A percentile compares a stretch with the other conserved stretches of the same genome.
Conservation (phyloP, 2,329 filamentous ascomycete species). For the Colletotrichum sp. region DNA sequence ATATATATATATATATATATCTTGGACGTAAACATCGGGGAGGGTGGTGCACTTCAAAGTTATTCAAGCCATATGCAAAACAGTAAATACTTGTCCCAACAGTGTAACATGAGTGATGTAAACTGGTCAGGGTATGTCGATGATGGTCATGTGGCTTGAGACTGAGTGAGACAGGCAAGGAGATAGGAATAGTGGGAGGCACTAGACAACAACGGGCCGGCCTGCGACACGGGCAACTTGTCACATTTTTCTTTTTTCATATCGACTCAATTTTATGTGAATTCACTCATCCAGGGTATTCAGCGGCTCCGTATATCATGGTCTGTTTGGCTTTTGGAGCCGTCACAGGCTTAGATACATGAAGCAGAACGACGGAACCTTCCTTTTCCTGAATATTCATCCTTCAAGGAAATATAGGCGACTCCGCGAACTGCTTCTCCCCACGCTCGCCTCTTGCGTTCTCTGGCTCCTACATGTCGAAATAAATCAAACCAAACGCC, state of each 20-base stretch:
- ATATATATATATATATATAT: conserved; percentile 7
- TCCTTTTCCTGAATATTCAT: background rate
- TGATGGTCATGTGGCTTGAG: background rate
- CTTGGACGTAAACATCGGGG: conserved; percentile 12
- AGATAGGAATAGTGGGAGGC: background rate
- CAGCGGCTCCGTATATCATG: background rate
- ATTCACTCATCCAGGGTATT: conserved; percentile 18
- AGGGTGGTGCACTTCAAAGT: conserved; percentile 10
- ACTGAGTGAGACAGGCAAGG: background rate
- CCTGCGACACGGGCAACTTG: background rate
- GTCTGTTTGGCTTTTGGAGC: background rate
- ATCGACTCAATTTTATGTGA: background rate
- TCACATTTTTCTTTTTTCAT: background rate
- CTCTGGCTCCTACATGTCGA: background rate
- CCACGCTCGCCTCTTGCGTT: background rate
- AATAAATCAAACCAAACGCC: conserved; percentile 14
- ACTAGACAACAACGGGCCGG: background rate
- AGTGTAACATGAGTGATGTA: background rate
- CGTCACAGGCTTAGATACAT: background rate
- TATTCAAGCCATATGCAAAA: conserved; percentile 7
- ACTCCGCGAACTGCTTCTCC: background rate
- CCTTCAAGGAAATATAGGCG: background rate
- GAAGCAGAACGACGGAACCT: background rate
- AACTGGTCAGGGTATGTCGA: background rate
- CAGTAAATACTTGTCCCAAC: background rate